Conservation (phyloP, 495 filamentous ascomycete genomes). For the Letharia columbiana region DNA sequence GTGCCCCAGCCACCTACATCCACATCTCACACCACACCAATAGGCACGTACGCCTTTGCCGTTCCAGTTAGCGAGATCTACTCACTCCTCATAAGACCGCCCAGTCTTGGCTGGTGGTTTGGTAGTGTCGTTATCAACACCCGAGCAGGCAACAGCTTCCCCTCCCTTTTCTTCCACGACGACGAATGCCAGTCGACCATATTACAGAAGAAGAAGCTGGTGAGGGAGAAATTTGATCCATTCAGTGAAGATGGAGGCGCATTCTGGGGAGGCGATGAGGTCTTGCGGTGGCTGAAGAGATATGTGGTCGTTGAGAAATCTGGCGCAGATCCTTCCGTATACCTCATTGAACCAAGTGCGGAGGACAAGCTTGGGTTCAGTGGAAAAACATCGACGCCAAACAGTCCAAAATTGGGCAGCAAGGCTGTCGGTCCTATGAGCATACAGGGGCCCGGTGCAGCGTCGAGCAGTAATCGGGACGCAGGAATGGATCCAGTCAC, state of each 20-base stretch:
- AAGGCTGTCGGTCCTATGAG: slow-evolving; percentile 32
- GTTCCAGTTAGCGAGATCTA: slow-evolving; percentile 86
- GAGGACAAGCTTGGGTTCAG: slow-evolving; percentile 82
- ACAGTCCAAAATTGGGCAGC: slow-evolving; percentile 33
- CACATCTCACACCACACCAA: slow-evolving; percentile 56
- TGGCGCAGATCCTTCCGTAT: slow-evolving; percentile 75
- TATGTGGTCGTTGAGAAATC: slow-evolving; percentile 79
- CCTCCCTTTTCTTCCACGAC: slow-evolving; percentile 95
- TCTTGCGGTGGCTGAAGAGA: slow-evolving; percentile 77
- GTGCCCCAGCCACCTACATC: slow-evolving; percentile 81
- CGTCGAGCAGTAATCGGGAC: slow-evolving; percentile 42
- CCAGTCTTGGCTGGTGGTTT: slow-evolving; percentile 96
- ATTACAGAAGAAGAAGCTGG: slow-evolving; percentile 77
- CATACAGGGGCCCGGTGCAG: slow-evolving; percentile 26
- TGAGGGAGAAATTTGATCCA: slow-evolving; percentile 78
- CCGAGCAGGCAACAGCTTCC: slow-evolving; percentile 80
- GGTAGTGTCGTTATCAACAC: slow-evolving; percentile 91
- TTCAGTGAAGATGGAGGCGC: slow-evolving; percentile 76
- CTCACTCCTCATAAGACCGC: slow-evolving; percentile 80
- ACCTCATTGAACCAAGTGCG: slow-evolving; percentile 76
- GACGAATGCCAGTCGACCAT: slow-evolving; percentile 94
- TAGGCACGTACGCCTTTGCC: slow-evolving; percentile 86
- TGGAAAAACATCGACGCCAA: slow-evolving; percentile 40
- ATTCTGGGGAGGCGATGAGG: slow-evolving; percentile 97
- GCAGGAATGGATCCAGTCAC: slow-evolving; percentile 91